Percentiles rank a stretch among this genome's conserved stretches.
These are phyloP conservation scores for Fusarium oxysporum DNA, from an alignment of 2,329 filamentous ascomycete genomes.

Conservation along the genomic window DNA sequence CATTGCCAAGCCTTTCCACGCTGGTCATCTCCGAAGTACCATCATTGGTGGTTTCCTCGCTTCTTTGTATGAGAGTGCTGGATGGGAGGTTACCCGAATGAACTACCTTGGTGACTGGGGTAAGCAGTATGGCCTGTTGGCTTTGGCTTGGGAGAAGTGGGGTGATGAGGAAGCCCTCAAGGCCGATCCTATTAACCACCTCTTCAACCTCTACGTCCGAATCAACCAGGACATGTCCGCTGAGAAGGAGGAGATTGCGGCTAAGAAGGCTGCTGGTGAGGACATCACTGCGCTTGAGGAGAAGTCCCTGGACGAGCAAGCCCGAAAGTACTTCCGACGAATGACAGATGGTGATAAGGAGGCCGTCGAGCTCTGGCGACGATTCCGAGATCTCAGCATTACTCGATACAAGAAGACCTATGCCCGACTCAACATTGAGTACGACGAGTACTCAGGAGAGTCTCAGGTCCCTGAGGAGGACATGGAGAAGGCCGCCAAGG, in stretches of 20 bases:
- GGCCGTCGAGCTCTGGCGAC: constrained; percentile 71
- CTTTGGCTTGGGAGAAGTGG: constrained; percentile 79
- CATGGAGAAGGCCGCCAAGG: constrained; percentile 72
- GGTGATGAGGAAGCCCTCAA: constrained; percentile 78
- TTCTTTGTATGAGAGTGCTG: constrained; percentile 76
- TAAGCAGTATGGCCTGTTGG: constrained; percentile 53
- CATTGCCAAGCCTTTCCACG: constrained; percentile 87
- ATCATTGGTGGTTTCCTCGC: constrained; percentile 83
- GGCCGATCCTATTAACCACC: constrained; percentile 82
- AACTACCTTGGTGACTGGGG: constrained; percentile 61
- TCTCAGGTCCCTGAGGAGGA: constrained; percentile 75
- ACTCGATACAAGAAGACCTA: constrained; percentile 75
- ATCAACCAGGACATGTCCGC: constrained; percentile 76
- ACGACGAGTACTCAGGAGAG: constrained; percentile 78
- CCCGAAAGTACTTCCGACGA: constrained; percentile 76
- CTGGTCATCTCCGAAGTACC: constrained; percentile 80
- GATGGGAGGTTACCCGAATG: constrained; percentile 79
- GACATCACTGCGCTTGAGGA: constrained; percentile 62
- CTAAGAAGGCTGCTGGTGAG: constrained; percentile 64
- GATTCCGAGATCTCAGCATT: constrained; percentile 76
- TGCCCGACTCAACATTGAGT: constrained; percentile 75
- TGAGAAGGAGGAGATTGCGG: constrained; percentile 75
- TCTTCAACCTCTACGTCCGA: constrained; percentile 84
- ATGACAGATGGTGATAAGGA: constrained; percentile 75
- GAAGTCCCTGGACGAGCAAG: constrained; percentile 77